Evolutionary conservation across 2,329 filamentous ascomycete species (phyloP), one percentile per base, ranked within the genome.

Genomic region (Fusarium caatingaense): DNA sequence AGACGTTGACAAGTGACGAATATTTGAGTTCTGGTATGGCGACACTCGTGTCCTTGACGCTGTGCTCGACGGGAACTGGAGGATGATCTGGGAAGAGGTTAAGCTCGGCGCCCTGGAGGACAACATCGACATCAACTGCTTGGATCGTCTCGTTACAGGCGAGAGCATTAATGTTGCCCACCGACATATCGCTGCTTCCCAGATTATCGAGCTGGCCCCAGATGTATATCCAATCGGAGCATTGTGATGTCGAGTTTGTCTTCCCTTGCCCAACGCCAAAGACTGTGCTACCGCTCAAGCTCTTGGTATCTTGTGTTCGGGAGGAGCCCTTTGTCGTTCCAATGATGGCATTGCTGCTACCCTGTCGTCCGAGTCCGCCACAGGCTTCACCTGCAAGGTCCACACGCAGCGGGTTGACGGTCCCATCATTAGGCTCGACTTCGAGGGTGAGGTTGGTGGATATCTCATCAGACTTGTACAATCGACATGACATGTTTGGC

Each of bases 91-190:
- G 64, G 47, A 79, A 75, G 30, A 83, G 76, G 3, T 57, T 71
- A 32, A 79, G 59, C 6, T 55, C 59, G 2, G 66, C 21, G 2
- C 76, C 76, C 13, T 72, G 66, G 3, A 79, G 66, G 2, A 68
- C 50, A 3, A 74, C 71, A n/a, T 66, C 53, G 3, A 72, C 63
- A 16, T 74, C 68, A 10, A 79, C 69, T 8, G 73, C 76, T 68
- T 80, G 71, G 4, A 79, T 64, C 4, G 77, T 75, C 68, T 82
- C 80, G 69, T 83, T 83, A 68, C 81, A 83, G 21, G 76, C 76
- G 56, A 82, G 58, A 8, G 77, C 78, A 8, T 74, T 76, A 18
- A 80, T 72, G 40, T 70, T 73, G 37, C 67, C 71, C 13, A 82
- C 76, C 2, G 74, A 68, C 46, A 74, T 66, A 25, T 72, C 65